Evolutionary conservation across 148 eudicot genomes (phyloP), one percentile per base, ranked within the genome.

Genomic region (Polygonum maritimum): DNA sequence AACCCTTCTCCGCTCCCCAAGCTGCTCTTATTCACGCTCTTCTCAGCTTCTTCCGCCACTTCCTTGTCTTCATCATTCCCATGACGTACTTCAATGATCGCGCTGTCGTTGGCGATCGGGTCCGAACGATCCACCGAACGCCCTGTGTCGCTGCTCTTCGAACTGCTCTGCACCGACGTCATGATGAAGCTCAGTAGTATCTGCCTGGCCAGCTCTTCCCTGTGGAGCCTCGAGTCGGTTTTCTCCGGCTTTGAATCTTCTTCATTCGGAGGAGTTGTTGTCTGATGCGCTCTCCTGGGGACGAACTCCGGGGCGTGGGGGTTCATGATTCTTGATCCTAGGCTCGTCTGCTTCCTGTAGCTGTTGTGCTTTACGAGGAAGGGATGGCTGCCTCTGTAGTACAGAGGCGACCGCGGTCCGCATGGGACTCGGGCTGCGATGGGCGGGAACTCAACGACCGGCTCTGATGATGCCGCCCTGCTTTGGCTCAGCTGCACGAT

Each of bases 291-390:
- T 74, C 77, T 83, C 80, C 86, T 84, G 7, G 99, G 99, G 73
- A 96, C 90, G 58, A 89, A 96, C 79, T 92, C 99, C 40, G 99
- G 99, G 52, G 99, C 99, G 80, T 96, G 85, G 10, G 99, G 98
- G 79, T 96, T 96, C 99, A 96, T 96, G 55, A 82, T 78, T 75
- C 81, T 86, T 2, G 81, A 79, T 40, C 38, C 62, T 19, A 83
- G 81, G 15, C 62, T 72, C 54, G 71, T 85, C 75, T 86, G 82
- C 52, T 83, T 86, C 78, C 81, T 71, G 51, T 81, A 76, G 13
- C 90, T n/a, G n/a, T n/a, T 87, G 47, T 83, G 85, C 79, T 88
- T 87, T 63, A 82, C 78, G 22, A 83, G 88, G 54, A 85, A 78
- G 41, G 86, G 79, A 36, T 84, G 91, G 77, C 79, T 85, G 11